Conservation (phyloP, 805 yeast genomes). For the Naumovozyma dairenensis region DNA sequence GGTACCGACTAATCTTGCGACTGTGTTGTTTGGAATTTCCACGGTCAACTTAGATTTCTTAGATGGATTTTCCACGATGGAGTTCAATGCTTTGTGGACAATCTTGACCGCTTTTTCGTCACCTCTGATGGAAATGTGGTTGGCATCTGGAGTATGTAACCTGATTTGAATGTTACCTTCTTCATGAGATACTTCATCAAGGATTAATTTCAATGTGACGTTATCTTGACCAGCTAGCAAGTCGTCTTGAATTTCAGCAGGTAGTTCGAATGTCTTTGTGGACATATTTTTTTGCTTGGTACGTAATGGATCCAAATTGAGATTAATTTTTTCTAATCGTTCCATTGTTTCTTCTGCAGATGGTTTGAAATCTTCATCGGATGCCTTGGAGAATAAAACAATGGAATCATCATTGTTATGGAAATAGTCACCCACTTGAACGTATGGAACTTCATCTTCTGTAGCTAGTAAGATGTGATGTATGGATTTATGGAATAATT, state of each 20-base stretch:
- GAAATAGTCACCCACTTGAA: conserved; percentile 46
- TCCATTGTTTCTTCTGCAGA: conserved; percentile 47
- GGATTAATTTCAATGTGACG: conserved; percentile 18
- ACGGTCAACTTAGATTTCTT: conserved; percentile 32
- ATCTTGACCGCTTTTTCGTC: conserved; percentile 46
- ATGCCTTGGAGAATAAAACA: conserved; percentile 42
- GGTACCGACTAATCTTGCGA: conserved; percentile 82
- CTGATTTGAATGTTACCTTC: conserved; percentile 37
- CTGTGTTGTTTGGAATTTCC: conserved; percentile 53
- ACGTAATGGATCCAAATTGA: conserved; percentile 48
- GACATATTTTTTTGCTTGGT: conserved; percentile 45
- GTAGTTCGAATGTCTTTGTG: conserved; percentile 41
- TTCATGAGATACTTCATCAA: conserved; percentile 29
- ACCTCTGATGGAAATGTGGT: conserved; percentile 63
- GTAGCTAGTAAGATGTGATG: conserved; percentile 17
- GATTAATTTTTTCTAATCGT: conserved; percentile 45
- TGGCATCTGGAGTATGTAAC: conserved; percentile 38
- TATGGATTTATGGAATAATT: conserved; percentile 24
- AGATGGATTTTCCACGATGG: conserved; percentile 24
- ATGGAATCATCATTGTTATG: conserved; percentile 35
- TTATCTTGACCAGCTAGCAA: conserved; percentile 10
- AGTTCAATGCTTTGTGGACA: conserved; percentile 29
- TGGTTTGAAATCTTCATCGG: conserved; percentile 65
- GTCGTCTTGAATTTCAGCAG: conserved; percentile 45
- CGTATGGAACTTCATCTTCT: conserved; percentile 40